A percentile compares a stretch with the other conserved stretches of the same genome.
These are phyloP conservation scores for Melanogaster broomeanus DNA, from an alignment of 768 basidiomycete genomes.

Conservation along the genomic window DNA sequence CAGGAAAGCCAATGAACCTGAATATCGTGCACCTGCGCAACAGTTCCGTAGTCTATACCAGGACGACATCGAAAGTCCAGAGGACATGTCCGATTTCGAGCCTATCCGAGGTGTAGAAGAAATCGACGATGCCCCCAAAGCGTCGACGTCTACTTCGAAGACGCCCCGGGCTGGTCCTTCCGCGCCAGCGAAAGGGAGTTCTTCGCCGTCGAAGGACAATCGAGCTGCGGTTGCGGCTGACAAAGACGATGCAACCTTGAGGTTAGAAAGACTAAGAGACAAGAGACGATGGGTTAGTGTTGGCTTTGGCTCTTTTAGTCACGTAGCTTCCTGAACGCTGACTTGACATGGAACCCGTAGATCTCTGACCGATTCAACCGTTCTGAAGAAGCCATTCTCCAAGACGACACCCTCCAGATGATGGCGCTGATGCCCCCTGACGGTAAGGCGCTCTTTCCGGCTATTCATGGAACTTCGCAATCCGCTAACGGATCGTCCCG, in stretches of 20 bases:
- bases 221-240: background rate
- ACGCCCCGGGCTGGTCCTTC: constrained; percentile 12
- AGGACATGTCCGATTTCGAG: constrained; percentile 20
- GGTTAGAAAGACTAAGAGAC: constrained; percentile 19
- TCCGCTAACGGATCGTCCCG: background rate
- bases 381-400: constrained; percentile 14
- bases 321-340: background rate
- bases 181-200: background rate
- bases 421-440: constrained; percentile 20
- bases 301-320: background rate
- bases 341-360: constrained; percentile 9
- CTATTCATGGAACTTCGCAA: too few relatives aligned
- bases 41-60: constrained; percentile 19
- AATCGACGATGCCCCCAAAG: background rate
- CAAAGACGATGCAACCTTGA: constrained; percentile 10
- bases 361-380: constrained; percentile 9
- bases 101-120: constrained; percentile 12
- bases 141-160: constrained; percentile 7
- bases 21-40: background rate
- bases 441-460: constrained; percentile 8
- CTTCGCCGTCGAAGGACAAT: background rate
- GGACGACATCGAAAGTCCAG: constrained; percentile 28
- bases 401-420: constrained; percentile 26
- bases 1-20: constrained; percentile 24
- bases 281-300: constrained; percentile 18